A percentile compares a stretch with the other conserved stretches of the same genome.
phyloP scores from a whole-genome alignment of 2,329 filamentous ascomycete genomes.

The Colletotrichum limetticola region DNA sequence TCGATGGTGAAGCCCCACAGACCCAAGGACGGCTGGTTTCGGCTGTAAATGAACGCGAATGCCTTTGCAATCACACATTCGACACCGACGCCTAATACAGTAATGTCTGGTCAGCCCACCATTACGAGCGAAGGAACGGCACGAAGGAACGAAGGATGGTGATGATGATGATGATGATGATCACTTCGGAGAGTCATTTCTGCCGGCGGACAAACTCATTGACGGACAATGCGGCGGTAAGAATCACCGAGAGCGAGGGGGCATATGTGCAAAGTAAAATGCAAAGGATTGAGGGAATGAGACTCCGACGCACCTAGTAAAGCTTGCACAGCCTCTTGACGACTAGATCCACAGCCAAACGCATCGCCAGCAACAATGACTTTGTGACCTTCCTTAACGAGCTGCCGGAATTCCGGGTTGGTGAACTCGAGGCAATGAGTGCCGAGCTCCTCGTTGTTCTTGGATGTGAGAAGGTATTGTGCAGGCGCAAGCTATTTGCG shows the following conservation, averaged over 20 bases:
- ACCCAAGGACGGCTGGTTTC: constrained; percentile 57
- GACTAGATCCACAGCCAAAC: constrained; percentile 58
- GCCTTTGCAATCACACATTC: constrained; percentile 55
- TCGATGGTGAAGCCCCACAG: constrained; percentile 53
- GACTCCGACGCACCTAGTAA: constrained; percentile 41
- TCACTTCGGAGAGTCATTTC: background rate
- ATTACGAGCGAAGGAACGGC: background rate
- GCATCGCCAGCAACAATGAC: constrained; percentile 57
- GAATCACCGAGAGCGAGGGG: background rate
- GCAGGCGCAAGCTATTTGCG: constrained; percentile 50
- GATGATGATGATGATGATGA: background rate
- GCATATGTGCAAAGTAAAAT: background rate
- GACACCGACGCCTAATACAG: constrained; percentile 43
- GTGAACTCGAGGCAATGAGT: constrained; percentile 38
- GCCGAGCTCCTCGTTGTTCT: constrained; percentile 38
- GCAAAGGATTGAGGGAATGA: too few species aligned
- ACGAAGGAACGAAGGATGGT: background rate
- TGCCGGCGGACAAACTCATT: background rate
- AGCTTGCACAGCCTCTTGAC: constrained; percentile 54
- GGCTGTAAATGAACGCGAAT: constrained; percentile 57
- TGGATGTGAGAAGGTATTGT: constrained; percentile 45
- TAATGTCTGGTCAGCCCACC: background rate
- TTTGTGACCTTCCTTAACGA: constrained; percentile 38
- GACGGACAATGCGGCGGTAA: background rate
- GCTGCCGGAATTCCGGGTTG: constrained; percentile 34